These are phyloP conservation scores for Draba incana DNA, from an alignment of 345 rosid species.

Conservation along the genomic window DNA sequence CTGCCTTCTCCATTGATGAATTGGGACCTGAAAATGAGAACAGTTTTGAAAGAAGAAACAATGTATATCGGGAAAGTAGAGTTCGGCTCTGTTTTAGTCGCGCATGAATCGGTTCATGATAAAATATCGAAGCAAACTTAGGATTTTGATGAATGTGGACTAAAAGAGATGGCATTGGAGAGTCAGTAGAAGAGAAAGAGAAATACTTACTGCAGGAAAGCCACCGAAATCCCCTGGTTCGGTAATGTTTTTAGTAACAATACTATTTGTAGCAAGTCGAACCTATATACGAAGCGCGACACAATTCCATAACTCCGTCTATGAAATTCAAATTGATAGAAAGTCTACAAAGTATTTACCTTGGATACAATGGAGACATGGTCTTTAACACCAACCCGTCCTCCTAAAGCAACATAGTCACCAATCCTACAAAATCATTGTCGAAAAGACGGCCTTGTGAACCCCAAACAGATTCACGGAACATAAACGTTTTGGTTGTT, in stretches of 20 bases:
- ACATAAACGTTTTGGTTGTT: neutral
- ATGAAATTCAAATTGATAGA: neutral
- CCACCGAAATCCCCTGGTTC: conserved; percentile 89
- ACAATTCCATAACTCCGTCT: neutral
- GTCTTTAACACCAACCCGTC: conserved; percentile 80
- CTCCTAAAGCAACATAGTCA: conserved; percentile 71
- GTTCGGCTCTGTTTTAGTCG: conserved; percentile 4
- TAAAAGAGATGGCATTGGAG: neutral
- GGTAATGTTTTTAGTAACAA: conserved; percentile 73
- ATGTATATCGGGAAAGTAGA: neutral
- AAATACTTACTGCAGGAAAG: conserved; percentile 78
- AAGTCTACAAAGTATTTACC: conserved; percentile 46
- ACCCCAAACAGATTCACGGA: neutral
- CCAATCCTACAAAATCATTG: conserved; percentile 57
- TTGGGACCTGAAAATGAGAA: conserved; percentile 57
- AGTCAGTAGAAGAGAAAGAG: neutral
- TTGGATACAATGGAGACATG: conserved; percentile 71
- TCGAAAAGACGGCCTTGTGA: neutral
- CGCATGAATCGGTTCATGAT: neutral
- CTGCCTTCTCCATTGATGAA: conserved; percentile 73
- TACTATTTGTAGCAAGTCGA: conserved; percentile 77
- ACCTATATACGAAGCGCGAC: conserved; percentile 46
- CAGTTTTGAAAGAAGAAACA: conserved; percentile 10
- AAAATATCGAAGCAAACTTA: too few relatives aligned
- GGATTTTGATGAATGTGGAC: neutral